Evolutionary conservation across 2,329 filamentous ascomycete genomes (phyloP), one percentile per base, ranked within the genome.

Genomic region (Daldinia eschscholtzii): DNA sequence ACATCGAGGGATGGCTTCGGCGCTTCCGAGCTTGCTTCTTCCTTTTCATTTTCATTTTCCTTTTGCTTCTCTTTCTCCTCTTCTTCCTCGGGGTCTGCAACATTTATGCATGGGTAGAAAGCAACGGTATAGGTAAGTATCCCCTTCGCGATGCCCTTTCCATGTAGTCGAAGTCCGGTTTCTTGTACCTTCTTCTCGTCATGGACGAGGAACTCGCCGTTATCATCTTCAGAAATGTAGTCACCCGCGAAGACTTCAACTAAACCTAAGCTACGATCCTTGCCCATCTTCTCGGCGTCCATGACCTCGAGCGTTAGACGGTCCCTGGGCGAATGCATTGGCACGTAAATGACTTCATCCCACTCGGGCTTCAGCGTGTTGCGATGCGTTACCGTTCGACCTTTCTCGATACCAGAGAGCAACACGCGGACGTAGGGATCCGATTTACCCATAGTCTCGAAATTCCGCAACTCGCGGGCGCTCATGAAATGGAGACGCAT

Each of bases 311-410:
- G 82, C 0, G 90, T 89, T 33, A 99, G 84, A 76, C 92, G 93
- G 79, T 99, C 96, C 35, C 93, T 91, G 13, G 87, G 76, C 6
- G 91, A 94, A 79, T 98, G 95, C 64, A 99, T 88, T 1, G 97
- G 95, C 0, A 99, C 87, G 77, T 99, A 99, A 23, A 98, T 87
- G 26, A 99, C 90, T 81, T 99, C 96, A 76, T 99, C 94, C 91
- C 93, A 99, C 60, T 96, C 92, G 1, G 96, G 96, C 78, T 97
- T 93, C 65, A 99, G 88, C 70, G 98, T 97, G 81, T 97, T 99
- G 78, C 93, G 91, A 84, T 96, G 97, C 0, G 95, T 98, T 57
- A 99, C 96, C 2, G 96, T 98, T 65, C 94, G 90, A 9, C 89
- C 94, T 80, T 95, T 97, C 78, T 96, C 92, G 64, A 98, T 90